Base-by-base conservation (phyloP, 441 rosid species). In the Kokia cookei region DNA sequence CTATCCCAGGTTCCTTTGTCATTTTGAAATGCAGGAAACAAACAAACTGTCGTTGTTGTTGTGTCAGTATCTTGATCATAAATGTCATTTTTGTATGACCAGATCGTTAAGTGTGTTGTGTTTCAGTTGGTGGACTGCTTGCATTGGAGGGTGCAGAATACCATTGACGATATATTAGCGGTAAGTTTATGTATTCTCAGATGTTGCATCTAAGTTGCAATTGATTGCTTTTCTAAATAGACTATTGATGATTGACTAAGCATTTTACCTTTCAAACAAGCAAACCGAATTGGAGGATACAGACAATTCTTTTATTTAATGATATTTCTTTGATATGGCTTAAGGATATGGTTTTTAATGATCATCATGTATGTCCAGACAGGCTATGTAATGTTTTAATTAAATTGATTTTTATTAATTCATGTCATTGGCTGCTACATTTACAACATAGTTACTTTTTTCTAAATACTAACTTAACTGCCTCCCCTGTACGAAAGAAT, bases 71-170 rank as follows among this genome's bases (percentile, higher is more conserved):
- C 70, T 74, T 70, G 14, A 10, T 68, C 45, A n/a, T 58, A 42
- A 4, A 48, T 79, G 43, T 65, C 59, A 42, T 65, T 54, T 66
- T 57, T 15, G 42, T 69, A 5, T 29, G 66, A 73, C 58, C 68
- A 76, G 78, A 65, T 22, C 69, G 65, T 13, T 62, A 59, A 13
- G 32, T 72, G 12, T 68, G 5, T 77, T 60, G 51, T 75, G 58
- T 80, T 84, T 80, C 88, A 95, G 99, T 85, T 95, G 75, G 65
- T 92, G 78, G 97, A 95, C 57, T 86, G 90, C 84, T 82, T 95
- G 84, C 85, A 82, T 59, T 95, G 99, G 99, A 90, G 98, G 82
- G 78, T 85, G 45, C 88, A 93, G 79, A 95, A 88, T 79, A 92
- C 87, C 75, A 95, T 95, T n/a, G 97, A 95, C 79, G 77, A 74